phyloP scores from a whole-genome alignment of 2,329 filamentous ascomycete species.

The Hansfordia pulvinata region DNA sequence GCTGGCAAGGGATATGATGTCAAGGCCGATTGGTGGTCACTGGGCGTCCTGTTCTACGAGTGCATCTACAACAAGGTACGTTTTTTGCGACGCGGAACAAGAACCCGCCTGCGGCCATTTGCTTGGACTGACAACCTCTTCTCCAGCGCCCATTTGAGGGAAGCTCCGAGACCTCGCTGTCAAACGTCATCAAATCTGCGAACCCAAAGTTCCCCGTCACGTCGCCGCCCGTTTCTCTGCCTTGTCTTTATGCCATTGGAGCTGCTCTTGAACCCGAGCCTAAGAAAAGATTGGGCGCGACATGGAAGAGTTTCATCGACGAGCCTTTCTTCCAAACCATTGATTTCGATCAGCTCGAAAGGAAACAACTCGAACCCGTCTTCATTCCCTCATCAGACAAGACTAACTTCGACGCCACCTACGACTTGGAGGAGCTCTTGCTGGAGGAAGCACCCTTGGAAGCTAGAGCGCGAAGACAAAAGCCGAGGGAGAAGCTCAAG shows the following conservation, averaged over 20 bases:
- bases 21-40: constrained; percentile 96
- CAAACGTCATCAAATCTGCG: constrained; percentile 67
- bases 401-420: constrained; percentile 97
- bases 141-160: constrained; percentile 81
- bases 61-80: constrained; percentile 96
- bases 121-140: constrained; percentile 14
- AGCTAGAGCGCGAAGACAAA: constrained; percentile 81
- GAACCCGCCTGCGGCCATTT: too few relatives aligned
- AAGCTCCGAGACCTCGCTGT: constrained; percentile 68
- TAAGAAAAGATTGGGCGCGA: constrained; percentile 68
- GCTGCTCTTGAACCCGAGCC: constrained; percentile 72
- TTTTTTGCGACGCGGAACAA: constrained; percentile 3
- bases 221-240: constrained; percentile 74
- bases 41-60: constrained; percentile 97
- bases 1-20: constrained; percentile 76
- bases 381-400: constrained; percentile 93
- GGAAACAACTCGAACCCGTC: constrained; percentile 79
- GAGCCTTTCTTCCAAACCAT: constrained; percentile 82
- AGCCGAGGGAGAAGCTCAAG: constrained; percentile 80
- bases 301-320: constrained; percentile 73
- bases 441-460: constrained; percentile 92
- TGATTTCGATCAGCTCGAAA: constrained; percentile 73
- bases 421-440: constrained; percentile 86
- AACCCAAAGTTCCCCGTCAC: constrained; percentile 86
- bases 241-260: constrained; percentile 80